phyloP scores from a whole-genome alignment of 306 rosid genomes.

The Ceratonia siliqua region DNA sequence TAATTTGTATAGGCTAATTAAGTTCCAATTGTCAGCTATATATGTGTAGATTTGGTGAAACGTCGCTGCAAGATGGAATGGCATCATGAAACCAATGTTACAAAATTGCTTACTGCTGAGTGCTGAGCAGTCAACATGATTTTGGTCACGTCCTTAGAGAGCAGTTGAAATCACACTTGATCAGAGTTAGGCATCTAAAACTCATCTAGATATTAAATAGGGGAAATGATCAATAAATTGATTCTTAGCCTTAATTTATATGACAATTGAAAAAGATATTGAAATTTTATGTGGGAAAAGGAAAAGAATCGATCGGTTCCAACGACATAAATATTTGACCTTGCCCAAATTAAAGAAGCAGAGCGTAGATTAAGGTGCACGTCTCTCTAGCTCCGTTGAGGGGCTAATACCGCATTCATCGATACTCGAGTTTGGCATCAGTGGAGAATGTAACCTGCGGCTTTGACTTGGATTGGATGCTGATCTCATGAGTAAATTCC shows the following conservation, averaged over 20 bases:
- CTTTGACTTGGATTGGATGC: neutral
- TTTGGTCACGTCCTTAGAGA: neutral
- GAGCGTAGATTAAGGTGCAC: neutral
- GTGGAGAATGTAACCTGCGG: neutral
- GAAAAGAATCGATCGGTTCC: neutral
- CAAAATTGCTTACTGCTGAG: neutral
- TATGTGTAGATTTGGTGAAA: neutral
- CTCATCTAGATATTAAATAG: neutral
- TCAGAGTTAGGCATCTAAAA: conserved; percentile 11
- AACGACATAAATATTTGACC: neutral
- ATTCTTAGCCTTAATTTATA: neutral
- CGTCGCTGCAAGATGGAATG: neutral
- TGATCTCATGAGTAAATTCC: neutral
- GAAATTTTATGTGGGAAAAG: neutral
- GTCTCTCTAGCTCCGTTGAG: neutral
- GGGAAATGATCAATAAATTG: neutral
- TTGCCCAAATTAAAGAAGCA: neutral
- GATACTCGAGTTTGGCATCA: neutral
- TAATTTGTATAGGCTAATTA: no score
- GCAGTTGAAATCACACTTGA: neutral
- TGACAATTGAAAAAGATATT: neutral
- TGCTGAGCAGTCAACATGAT: neutral
- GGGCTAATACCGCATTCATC: neutral
- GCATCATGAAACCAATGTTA: neutral
- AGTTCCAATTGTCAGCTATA: no score